Percentiles rank a stretch among this genome's conserved stretches.
These are phyloP conservation scores for Beta vulgaris DNA, from an alignment of 148 eudicot genomes.

Conservation along the genomic window DNA sequence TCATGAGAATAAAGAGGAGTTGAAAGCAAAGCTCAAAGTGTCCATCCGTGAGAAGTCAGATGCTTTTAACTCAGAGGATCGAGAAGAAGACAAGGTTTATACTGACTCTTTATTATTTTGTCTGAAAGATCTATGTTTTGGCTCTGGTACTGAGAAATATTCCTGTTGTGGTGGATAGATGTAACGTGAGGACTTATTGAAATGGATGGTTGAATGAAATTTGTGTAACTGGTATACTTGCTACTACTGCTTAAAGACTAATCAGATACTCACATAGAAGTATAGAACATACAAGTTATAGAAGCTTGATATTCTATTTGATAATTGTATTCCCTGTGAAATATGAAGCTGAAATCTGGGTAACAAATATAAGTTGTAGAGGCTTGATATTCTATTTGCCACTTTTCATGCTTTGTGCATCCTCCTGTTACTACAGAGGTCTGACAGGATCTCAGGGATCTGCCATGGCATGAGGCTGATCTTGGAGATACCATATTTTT, in stretches of 20 bases:
- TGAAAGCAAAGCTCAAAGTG: constrained; percentile 78
- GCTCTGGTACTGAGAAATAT: neutral
- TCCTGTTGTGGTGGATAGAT: too few relatives aligned
- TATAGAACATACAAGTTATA: neutral
- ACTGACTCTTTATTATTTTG: neutral
- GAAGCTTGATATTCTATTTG: neutral
- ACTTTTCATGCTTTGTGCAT: neutral
- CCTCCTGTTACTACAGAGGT: neutral
- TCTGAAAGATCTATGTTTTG: neutral
- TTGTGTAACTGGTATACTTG: neutral
- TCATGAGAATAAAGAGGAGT: constrained; percentile 75
- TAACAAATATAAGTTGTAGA: too few relatives aligned
- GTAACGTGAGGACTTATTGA: too few relatives aligned
- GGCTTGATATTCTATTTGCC: too few relatives aligned
- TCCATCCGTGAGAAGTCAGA: constrained; percentile 80
- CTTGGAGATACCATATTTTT: neutral
- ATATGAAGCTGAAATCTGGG: neutral
- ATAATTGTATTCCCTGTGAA: neutral
- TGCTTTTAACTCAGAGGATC: constrained; percentile 59
- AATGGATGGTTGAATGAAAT: neutral
- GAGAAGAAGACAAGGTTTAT: constrained; percentile 86
- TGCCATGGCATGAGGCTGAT: neutral
- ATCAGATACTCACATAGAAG: neutral
- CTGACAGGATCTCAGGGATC: neutral
- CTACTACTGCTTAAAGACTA: neutral